phyloP scores from a whole-genome alignment of 768 basidiomycete genomes.

The Saitozyma podzolica region DNA sequence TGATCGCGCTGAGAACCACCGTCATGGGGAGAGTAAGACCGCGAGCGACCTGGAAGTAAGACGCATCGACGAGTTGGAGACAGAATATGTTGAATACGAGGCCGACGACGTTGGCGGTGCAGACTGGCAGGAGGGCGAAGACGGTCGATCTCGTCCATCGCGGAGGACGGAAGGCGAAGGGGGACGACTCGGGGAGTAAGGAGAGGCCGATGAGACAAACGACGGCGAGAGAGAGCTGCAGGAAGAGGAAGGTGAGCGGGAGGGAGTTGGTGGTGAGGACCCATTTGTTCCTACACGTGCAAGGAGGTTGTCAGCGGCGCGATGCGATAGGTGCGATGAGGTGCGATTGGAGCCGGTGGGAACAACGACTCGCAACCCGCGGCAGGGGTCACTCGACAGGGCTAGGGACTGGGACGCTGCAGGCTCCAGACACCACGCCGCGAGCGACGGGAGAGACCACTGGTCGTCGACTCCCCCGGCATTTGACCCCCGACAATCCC shows the following conservation, averaged over 20 bases:
- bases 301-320: too few species aligned
- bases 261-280: constrained; percentile 27
- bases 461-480: too few species aligned
- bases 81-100: constrained; percentile 78
- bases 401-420: too few species aligned
- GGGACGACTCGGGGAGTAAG: constrained; percentile 1
- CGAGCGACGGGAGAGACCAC: too few species aligned
- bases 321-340: too few species aligned
- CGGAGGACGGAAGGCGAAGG: constrained; percentile 18
- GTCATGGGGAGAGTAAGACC: constrained; percentile 31
- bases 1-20: constrained; percentile 18
- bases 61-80: constrained; percentile 73
- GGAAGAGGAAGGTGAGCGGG: constrained; percentile 27
- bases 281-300: constrained; percentile 27
- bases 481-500: too few species aligned
- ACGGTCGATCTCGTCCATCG: constrained; percentile 19
- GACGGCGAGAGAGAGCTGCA: constrained; percentile 24
- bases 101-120: constrained; percentile 52
- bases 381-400: too few species aligned
- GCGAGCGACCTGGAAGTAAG: constrained; percentile 69
- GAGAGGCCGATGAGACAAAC: constrained; percentile 12
- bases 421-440: too few species aligned
- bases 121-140: constrained; percentile 21
- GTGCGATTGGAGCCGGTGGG: too few species aligned
- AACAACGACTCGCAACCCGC: too few species aligned